Evolutionary conservation across 1,284 basidiomycete genomes (phyloP).

Genomic region (Tylopilus orsonianus): DNA sequence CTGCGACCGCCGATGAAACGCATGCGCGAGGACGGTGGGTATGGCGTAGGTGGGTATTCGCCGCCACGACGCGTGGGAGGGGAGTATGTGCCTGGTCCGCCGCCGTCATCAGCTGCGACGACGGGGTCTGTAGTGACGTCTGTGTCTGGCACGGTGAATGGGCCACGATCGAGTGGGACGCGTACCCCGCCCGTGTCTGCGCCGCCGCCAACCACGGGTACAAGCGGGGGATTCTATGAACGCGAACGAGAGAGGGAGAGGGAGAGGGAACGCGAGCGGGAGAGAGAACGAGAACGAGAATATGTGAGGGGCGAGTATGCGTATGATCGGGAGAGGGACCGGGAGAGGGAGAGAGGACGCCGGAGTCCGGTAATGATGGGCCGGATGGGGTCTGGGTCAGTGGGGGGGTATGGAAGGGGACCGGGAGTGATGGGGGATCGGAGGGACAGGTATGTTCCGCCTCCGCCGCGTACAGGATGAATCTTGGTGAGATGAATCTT

Average conservation of each 20-base stretch:
- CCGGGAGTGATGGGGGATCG: too few relatives aligned
- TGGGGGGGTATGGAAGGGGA: too few relatives aligned
- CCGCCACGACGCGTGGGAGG: slow-evolving; percentile 22
- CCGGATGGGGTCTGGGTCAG: too few relatives aligned
- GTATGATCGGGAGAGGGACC: too few relatives aligned
- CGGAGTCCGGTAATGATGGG: too few relatives aligned
- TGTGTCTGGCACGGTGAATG: slow-evolving; percentile 10
- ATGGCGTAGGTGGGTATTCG: slow-evolving; percentile 23
- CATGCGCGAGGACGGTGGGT: slow-evolving; percentile 33
- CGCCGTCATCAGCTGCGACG: slow-evolving; percentile 18
- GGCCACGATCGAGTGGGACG: slow-evolving; percentile 19
- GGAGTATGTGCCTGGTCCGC: slow-evolving; percentile 21
- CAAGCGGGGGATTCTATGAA: slow-evolving; percentile 27
- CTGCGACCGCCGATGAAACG: slow-evolving; percentile 39
- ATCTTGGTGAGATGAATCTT: too few relatives aligned
- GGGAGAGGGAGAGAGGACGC: too few relatives aligned
- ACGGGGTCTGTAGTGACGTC: slow-evolving; percentile 3
- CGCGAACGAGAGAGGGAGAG: slow-evolving; percentile 13
- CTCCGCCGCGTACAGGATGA: too few relatives aligned
- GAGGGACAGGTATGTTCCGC: too few relatives aligned
- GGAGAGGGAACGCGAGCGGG: slow-evolving; percentile 4
- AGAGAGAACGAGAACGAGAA: slow-evolving; percentile 10
- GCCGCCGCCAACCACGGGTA: slow-evolving; percentile 16
- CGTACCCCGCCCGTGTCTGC: slow-evolving; percentile 21
- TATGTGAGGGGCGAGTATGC: slow-evolving; percentile 21